Conservation (phyloP, 2,329 filamentous ascomycete genomes). For the Calonectria fujianensis region DNA sequence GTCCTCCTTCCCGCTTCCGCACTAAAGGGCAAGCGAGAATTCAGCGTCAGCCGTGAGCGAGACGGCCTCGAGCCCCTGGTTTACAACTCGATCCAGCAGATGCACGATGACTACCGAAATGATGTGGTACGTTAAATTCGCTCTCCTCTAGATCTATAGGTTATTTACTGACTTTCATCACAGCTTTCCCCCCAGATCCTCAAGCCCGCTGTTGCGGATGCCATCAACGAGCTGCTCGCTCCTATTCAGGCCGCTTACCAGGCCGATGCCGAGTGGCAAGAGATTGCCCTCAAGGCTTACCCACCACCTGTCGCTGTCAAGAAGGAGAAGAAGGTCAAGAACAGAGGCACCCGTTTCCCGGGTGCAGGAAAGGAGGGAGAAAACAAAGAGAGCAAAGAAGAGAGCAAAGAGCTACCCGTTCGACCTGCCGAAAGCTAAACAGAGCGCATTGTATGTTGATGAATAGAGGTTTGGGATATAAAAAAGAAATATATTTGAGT, state of each 20-base stretch:
- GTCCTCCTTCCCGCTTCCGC: conserved; percentile 86
- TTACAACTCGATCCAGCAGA: conserved; percentile 84
- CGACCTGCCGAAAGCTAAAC: conserved; percentile 20
- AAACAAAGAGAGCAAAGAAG: conserved; percentile 14
- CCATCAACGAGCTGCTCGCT: conserved; percentile 82
- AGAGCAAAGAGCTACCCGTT: conserved; percentile 4
- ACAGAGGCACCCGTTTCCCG: conserved; percentile 81
- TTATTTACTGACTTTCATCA: conserved; percentile 23
- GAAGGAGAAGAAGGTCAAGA: conserved; percentile 86
- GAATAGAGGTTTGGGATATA: conserved; percentile 22
- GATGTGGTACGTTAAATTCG: conserved; percentile 78
- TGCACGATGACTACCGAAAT: conserved; percentile 86
- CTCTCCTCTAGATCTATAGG: fast-evolving
- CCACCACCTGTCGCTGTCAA: conserved; percentile 79
- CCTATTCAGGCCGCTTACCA: conserved; percentile 87
- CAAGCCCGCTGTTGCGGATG: conserved; percentile 87
- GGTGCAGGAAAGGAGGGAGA: conserved; percentile 56
- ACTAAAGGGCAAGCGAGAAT: conserved; percentile 77
- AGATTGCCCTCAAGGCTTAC: conserved; percentile 83
- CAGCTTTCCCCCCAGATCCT: conserved; percentile 87
- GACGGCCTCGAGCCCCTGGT: conserved; percentile 83
- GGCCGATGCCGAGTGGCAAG: conserved; percentile 85
- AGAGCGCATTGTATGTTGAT: neutral
- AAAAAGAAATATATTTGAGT: conserved; percentile 23
- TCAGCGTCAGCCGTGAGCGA: conserved; percentile 79